phyloP scores from a whole-genome alignment of 768 basidiomycete genomes.

The Russula vinacea region DNA sequence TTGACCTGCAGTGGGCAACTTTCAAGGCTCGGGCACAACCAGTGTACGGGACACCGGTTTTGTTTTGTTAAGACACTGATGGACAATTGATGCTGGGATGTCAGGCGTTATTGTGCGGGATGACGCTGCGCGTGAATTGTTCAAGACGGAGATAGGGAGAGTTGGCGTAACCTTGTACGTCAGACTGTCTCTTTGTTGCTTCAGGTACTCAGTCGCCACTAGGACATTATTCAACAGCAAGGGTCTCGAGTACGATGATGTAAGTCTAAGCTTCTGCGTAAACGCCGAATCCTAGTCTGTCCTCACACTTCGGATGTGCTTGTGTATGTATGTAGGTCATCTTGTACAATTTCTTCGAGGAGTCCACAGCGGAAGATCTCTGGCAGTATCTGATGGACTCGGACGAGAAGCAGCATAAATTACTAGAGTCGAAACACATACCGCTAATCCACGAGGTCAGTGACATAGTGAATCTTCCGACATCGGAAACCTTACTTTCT shows the following conservation, averaged over 20 bases:
- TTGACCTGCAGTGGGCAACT: slow-evolving; percentile 40
- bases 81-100: background rate
- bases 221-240: slow-evolving; percentile 62
- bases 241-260: slow-evolving; percentile 66
- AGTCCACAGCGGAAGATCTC: slow-evolving; percentile 46
- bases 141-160: slow-evolving; percentile 53
- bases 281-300: background rate
- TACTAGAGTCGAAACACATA: background rate
- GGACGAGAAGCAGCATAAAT: background rate
- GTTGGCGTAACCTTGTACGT: slow-evolving; percentile 57
- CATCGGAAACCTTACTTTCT: background rate
- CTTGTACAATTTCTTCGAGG: slow-evolving; percentile 71
- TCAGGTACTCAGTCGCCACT: background rate
- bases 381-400: slow-evolving; percentile 20
- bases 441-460: slow-evolving; percentile 21
- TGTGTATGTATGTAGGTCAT: slow-evolving; percentile 48
- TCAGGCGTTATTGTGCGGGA: slow-evolving; percentile 69
- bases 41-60: slow-evolving; percentile 46
- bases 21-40: slow-evolving; percentile 61
- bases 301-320: background rate
- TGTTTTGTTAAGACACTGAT: background rate
- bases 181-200: background rate
- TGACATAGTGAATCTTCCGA: background rate
- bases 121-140: slow-evolving; percentile 46
- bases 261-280: slow-evolving; percentile 29